Conservation (phyloP, 2,329 filamentous ascomycete genomes). For the Cladophialophora immunda region DNA sequence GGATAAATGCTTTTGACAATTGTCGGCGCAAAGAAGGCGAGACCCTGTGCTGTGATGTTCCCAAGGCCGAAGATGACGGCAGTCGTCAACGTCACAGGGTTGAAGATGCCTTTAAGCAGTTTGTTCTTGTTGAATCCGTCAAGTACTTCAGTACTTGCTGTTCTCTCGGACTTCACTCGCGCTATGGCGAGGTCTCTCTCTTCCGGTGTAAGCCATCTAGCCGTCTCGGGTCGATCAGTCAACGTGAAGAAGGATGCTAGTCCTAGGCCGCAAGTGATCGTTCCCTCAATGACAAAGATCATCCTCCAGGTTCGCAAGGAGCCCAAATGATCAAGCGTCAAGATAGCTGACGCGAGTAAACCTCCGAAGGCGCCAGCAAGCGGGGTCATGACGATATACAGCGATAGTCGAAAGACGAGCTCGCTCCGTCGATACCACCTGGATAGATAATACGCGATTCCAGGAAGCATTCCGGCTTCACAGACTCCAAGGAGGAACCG, state of each 20-base stretch:
- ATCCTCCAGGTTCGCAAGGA: constrained; percentile 68
- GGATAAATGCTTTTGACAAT: constrained; percentile 76
- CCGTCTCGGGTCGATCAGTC: constrained; percentile 74
- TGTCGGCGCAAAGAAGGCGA: constrained; percentile 75
- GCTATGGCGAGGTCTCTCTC: constrained; percentile 73
- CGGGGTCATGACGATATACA: constrained; percentile 76
- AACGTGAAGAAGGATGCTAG: constrained; percentile 70
- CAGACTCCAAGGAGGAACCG: constrained; percentile 68
- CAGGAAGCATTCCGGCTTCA: constrained; percentile 77
- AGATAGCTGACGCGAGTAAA: constrained; percentile 70
- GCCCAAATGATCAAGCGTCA: constrained; percentile 68
- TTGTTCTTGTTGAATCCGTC: constrained; percentile 70
- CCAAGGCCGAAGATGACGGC: constrained; percentile 69
- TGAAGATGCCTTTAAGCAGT: constrained; percentile 68
- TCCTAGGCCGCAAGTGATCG: constrained; percentile 66
- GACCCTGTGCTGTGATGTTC: constrained; percentile 75
- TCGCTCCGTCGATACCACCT: constrained; percentile 70
- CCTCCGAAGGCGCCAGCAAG: constrained; percentile 77
- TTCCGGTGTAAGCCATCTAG: constrained; percentile 69
- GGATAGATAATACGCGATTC: constrained; percentile 72
- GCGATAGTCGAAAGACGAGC: constrained; percentile 70
- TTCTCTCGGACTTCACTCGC: constrained; percentile 73
- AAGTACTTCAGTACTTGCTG: constrained; percentile 68
- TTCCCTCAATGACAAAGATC: constrained; percentile 77
- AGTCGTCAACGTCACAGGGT: constrained; percentile 67